Evolutionary conservation across 768 basidiomycete species (phyloP).

Genomic region (Chiua virens): DNA sequence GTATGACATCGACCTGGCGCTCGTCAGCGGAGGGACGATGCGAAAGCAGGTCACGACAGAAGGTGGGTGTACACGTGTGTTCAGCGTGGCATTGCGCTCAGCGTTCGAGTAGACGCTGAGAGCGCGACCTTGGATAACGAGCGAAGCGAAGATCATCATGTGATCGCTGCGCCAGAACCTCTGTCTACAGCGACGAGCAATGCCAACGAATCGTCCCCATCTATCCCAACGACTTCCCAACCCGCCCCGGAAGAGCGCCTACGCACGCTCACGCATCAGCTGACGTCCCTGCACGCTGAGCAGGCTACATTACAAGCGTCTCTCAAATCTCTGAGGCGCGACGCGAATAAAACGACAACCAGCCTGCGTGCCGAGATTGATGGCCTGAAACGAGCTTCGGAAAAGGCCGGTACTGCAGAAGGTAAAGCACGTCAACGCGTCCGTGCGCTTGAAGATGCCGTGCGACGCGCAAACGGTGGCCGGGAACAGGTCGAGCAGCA

Average conservation of each 20-base stretch:
- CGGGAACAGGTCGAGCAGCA: conserved; percentile 46
- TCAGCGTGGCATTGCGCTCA: conserved; percentile 5
- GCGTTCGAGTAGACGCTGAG: conserved; percentile 17
- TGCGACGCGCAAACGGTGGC: conserved; percentile 69
- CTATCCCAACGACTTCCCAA: conserved; percentile 26
- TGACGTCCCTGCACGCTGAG: conserved; percentile 63
- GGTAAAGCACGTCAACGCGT: conserved; percentile 83
- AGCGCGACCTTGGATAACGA: conserved; percentile 23
- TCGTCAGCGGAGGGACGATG: conserved; percentile 64
- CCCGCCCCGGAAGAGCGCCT: conserved; percentile 66
- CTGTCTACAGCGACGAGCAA: conserved; percentile 31
- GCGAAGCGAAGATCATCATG: conserved; percentile 15
- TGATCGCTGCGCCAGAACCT: conserved; percentile 8
- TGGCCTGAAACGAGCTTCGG: conserved; percentile 75
- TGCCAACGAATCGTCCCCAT: conserved; percentile 11
- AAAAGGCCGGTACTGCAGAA: conserved; percentile 75
- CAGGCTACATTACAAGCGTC: conserved; percentile 64
- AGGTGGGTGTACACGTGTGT: conserved; percentile 36
- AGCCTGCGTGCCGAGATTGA: conserved; percentile 84
- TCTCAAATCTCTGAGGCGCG: conserved; percentile 76
- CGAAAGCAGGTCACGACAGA: conserved; percentile 70
- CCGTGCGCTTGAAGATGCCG: conserved; percentile 84
- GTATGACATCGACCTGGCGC: conserved; percentile 85
- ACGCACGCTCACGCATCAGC: conserved; percentile 61
- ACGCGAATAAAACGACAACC: conserved; percentile 82